Evolutionary conservation across 768 basidiomycete genomes (phyloP).

Genomic region (Boletus edulis): DNA sequence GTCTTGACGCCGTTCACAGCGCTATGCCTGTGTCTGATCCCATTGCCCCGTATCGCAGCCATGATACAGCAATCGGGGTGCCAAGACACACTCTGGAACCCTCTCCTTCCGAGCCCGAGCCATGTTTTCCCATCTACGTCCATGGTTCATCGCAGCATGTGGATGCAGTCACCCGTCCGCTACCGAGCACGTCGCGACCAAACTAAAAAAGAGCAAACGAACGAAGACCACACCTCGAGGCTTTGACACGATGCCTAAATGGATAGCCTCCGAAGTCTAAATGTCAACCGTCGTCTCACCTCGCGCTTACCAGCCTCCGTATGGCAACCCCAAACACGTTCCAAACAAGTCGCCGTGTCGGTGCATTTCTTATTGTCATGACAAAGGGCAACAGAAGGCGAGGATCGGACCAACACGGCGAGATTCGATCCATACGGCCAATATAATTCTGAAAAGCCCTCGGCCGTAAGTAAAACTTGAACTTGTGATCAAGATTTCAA

Average conservation of each 20-base stretch:
- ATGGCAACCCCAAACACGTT: constrained; percentile 9
- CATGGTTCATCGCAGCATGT: constrained; percentile 8
- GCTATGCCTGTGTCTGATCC: constrained; percentile 1
- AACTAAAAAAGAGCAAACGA: not conserved
- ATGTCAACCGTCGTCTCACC: not conserved
- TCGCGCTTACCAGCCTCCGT: not conserved
- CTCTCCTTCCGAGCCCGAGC: constrained; percentile 1
- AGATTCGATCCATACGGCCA: not conserved
- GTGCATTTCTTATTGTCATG: constrained; percentile 2
- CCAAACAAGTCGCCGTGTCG: constrained; percentile 1
- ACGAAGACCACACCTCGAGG: constrained; percentile 8
- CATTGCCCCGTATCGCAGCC: not conserved
- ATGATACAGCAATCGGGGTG: not conserved
- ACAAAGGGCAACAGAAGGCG: not conserved
- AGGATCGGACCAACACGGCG: constrained; percentile 2
- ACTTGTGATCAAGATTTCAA: not conserved
- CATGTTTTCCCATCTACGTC: not conserved
- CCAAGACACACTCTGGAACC: not conserved
- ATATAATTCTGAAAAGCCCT: not conserved
- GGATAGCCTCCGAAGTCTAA: constrained; percentile 14
- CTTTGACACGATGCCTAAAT: not conserved
- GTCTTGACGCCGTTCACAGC: not conserved
- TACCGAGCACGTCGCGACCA: constrained; percentile 7
- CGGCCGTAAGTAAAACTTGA: constrained; percentile 5
- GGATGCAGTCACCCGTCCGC: constrained; percentile 22